Base-by-base conservation (phyloP, 257 asterid genomes). In the Salvia rosmarinus region DNA sequence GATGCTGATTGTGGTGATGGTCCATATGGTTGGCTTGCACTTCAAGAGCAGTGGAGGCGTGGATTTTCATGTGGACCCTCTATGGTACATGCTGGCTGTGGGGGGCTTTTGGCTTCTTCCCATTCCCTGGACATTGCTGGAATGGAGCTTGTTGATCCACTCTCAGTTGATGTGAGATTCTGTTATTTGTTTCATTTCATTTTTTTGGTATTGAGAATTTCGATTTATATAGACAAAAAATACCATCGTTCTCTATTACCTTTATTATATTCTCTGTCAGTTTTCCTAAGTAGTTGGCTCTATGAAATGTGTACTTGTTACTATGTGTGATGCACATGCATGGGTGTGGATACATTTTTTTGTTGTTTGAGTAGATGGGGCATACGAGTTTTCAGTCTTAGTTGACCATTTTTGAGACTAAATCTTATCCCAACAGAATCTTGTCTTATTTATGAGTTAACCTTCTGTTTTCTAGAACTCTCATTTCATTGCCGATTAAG, bases 1-100 rank as follows among this genome's bases (percentile, higher is more conserved):
- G 99, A 95, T 87, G 89, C 97, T 40, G 99, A 95, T 81, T 91
- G 89, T 78, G 89, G 92, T 51, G 98, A 95, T 86, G 99, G 99
- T 66, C 96, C 96, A 62, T 87, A 82, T 82, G 96, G 99, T 64
- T 91, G 94, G 98, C 99, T 95, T 78, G 95, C 98, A 25, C 75
- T 91, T 81, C 95, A 95, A 87, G 99, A 95, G 88, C 99, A 95
- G 83, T 74, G 86, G 85, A 91, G 98, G 82, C 99, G 98, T 72
- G 97, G 96, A 43, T 88, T 95, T 85, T 90, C 97, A 56, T 95
- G 99, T 82, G 94, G 99, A 64, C 99, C 99, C 65, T 87, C 95
- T 70, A 95, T 88, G 97, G 96, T 87, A 44, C 99, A 95, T 87
- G 99, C 98, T 78, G 99, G 98, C 71, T 95, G 99, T 82, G 99